phyloP scores from a whole-genome alignment of 2,329 filamentous ascomycete genomes.

The Aspergillus pseudoterreus region DNA sequence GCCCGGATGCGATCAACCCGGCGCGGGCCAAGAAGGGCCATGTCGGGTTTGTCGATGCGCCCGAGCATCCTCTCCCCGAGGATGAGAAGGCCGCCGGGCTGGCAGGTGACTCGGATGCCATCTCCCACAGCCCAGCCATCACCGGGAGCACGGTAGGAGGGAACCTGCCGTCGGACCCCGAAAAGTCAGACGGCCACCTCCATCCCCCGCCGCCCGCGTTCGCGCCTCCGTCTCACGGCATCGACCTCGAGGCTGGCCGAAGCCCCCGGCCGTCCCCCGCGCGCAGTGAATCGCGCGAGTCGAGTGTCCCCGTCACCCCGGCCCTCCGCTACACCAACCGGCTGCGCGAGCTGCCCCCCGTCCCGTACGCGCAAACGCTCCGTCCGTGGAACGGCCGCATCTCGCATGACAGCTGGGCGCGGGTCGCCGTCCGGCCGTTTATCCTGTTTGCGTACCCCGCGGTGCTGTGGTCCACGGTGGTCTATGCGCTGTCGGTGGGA shows the following conservation, averaged over 20 bases:
- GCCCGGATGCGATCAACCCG: slow-evolving; percentile 8
- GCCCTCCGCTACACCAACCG: slow-evolving; percentile 62
- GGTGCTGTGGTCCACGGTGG: slow-evolving; percentile 79
- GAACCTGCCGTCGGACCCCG: slow-evolving; percentile 5
- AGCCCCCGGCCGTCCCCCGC: slow-evolving; percentile 18
- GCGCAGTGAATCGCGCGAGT: slow-evolving; percentile 31
- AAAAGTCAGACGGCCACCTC: slow-evolving; percentile 14
- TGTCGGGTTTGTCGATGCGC: slow-evolving; percentile 53
- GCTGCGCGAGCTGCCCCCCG: slow-evolving; percentile 63
- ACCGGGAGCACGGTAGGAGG: slow-evolving; percentile 1
- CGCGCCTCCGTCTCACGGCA: slow-evolving; percentile 1
- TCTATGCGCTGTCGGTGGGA: slow-evolving; percentile 84
- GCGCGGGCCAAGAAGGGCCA: slow-evolving; percentile 43
- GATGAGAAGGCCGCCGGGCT: slow-evolving; percentile 9
- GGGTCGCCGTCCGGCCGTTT: slow-evolving; percentile 74
- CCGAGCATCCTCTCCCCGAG: not conserved
- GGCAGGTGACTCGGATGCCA: not conserved
- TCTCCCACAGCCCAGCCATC: not conserved
- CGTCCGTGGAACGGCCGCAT: slow-evolving; percentile 75
- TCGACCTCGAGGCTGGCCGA: slow-evolving; percentile 30
- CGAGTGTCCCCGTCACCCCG: slow-evolving; percentile 21
- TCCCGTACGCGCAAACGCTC: slow-evolving; percentile 71
- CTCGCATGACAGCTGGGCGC: slow-evolving; percentile 72
- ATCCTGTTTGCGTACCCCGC: slow-evolving; percentile 83
- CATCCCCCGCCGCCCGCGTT: slow-evolving; percentile 9